Evolutionary conservation across 2,329 filamentous ascomycete species (phyloP).

Genomic region (Diaporthe ilicicola): DNA sequence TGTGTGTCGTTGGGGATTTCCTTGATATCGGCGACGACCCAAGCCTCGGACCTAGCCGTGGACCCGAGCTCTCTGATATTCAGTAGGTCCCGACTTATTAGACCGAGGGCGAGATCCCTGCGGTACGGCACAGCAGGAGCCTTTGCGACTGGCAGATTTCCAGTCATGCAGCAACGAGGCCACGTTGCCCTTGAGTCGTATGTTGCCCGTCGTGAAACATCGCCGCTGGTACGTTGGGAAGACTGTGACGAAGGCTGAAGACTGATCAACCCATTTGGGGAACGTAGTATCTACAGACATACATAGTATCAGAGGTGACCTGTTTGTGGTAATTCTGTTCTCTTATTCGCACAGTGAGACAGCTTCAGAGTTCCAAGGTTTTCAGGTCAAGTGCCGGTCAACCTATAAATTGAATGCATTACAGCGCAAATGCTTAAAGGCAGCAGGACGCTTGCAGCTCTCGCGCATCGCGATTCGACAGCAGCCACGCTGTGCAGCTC

Average conservation of each 20-base stretch:
- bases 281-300: not conserved
- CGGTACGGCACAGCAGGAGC: not conserved
- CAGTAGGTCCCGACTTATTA: not conserved
- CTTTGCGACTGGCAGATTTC: conserved; percentile 18
- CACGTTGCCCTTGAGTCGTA: not conserved
- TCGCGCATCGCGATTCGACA: conserved; percentile 11
- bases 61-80: not conserved
- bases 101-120: not conserved
- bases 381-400: not conserved
- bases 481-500: not conserved
- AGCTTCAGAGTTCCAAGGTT: not conserved
- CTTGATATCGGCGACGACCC: not conserved
- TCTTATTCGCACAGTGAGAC: not conserved
- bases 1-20: conserved; percentile 14
- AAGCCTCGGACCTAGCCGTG: not conserved
- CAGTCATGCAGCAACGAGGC: not conserved
- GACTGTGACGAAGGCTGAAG: not conserved
- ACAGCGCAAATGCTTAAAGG: not conserved
- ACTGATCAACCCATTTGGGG: not conserved
- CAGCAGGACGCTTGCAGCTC: not conserved
- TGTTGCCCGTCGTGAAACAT: not conserved
- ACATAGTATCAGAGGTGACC: not conserved
- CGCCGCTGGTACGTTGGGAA: not conserved
- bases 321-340: not conserved
- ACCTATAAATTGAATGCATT: not conserved